Base-by-base conservation (phyloP, 768 basidiomycete genomes). In the Podaxis sp. region DNA sequence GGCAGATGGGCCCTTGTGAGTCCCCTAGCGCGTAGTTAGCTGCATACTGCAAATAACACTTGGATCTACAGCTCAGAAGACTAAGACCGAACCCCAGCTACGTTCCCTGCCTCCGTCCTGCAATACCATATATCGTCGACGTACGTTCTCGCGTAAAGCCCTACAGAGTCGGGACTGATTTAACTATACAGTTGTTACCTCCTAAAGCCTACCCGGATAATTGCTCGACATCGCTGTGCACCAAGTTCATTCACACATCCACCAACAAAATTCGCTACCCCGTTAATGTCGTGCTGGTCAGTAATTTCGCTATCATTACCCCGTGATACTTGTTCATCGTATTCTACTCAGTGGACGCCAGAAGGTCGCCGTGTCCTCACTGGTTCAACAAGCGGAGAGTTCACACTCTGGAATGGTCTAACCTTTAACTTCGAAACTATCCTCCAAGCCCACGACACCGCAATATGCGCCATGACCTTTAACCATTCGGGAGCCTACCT, bases 381-480 rank as follows among this genome's bases (percentile, higher is more conserved):
- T 2, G 97, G 97, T 17, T 96, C 95, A 11, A 94, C 95, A 22
- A 94, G 91, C 65, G 97, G 97, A 51, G 97, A 98, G 76, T 98
- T 99, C 75, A 98, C 96, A 0, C 84, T 98, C 5, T 98, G 97
- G 97, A 99, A 99, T 67, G 96, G 96, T 27, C 82, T 96, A 24
- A 98, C 97, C 0, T 99, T 98, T 86, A 99, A 98, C 77, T 99
- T 98, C 71, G 97, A 99, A 75, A 97, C 96, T 0, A 98, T 99
- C 67, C 85, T 98, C n/a, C 96, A 98, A 76, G 96, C 96, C 0
- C 97, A 99, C 75, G 97, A 99, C 71, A 89, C 90, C 1, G 91
- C 94, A 41, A 92, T 99, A 61, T 94, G 96, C 41, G 84, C 94
- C 0, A 85, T 98, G 72, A 77, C 84, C 15, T 99, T 96, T 75